phyloP scores from a whole-genome alignment of 495 filamentous ascomycete species.

The Neurospora sp. region DNA sequence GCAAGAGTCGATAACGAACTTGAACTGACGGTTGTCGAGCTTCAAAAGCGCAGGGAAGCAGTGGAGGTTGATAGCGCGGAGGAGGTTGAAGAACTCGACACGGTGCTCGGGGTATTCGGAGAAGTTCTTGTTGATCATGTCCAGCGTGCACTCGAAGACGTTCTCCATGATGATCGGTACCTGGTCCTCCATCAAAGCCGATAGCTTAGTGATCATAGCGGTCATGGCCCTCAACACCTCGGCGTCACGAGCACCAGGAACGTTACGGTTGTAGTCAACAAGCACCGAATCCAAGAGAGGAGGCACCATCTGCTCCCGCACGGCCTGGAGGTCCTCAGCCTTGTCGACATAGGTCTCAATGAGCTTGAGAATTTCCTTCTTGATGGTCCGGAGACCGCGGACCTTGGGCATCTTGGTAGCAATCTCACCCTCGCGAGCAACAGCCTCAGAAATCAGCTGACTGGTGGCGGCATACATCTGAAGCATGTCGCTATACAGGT shows the following conservation, averaged over 20 bases:
- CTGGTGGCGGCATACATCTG: slow-evolving; percentile 98
- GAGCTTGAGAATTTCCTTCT: slow-evolving; percentile 98
- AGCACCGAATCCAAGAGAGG: slow-evolving; percentile 91
- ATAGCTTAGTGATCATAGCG: slow-evolving; percentile 88
- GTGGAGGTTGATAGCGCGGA: slow-evolving; percentile 89
- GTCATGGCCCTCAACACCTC: slow-evolving; percentile 98
- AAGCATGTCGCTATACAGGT: slow-evolving; percentile 97
- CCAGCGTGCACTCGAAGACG: slow-evolving; percentile 94
- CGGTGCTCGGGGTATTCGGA: slow-evolving; percentile 97
- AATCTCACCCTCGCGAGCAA: slow-evolving; percentile 80
- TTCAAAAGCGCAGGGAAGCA: slow-evolving; percentile 93
- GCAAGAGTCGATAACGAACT: slow-evolving; percentile 98
- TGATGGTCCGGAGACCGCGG: slow-evolving; percentile 89
- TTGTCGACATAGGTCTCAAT: slow-evolving; percentile 97
- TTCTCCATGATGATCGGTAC: slow-evolving; percentile 96
- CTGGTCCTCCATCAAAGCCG: slow-evolving; percentile 93
- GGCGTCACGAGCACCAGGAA: slow-evolving; percentile 89
- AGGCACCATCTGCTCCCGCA: slow-evolving; percentile 89
- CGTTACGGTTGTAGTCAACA: slow-evolving; percentile 93
- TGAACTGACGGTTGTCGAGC: slow-evolving; percentile 91
- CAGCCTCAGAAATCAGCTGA: slow-evolving; percentile 83
- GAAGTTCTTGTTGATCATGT: slow-evolving; percentile 99
- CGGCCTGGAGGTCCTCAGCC: slow-evolving; percentile 88
- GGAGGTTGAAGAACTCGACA: slow-evolving; percentile 94
- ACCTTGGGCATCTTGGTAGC: slow-evolving; percentile 98